Percentiles rank a stretch among this genome's conserved stretches.
These are phyloP conservation scores for fission yeast (Schizosaccharomyces pombe) DNA, from an alignment of 805 yeast genomes.

Conservation along the genomic window DNA sequence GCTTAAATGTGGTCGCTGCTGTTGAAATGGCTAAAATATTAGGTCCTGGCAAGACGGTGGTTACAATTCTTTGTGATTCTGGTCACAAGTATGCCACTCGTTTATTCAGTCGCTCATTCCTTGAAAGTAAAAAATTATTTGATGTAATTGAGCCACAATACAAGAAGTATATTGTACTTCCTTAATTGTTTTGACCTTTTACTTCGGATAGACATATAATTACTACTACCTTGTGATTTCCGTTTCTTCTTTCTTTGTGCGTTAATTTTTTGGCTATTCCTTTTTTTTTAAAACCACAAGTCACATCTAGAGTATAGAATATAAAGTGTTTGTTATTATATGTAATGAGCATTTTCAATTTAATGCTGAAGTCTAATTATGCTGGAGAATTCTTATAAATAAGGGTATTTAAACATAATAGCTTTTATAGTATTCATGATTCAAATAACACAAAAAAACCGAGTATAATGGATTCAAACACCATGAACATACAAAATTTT, in stretches of 20 bases:
- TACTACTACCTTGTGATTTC: not conserved
- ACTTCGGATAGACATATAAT: not conserved
- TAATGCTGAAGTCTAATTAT: no score
- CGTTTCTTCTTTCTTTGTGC: not conserved
- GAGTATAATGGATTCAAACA: not conserved
- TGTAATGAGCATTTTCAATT: no score
- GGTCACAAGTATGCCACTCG: slow-evolving; percentile 32
- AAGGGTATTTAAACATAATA: no score
- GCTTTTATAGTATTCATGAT: no score
- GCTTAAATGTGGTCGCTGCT: slow-evolving; percentile 80
- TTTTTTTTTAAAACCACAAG: no score
- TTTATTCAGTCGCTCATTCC: slow-evolving; percentile 56
- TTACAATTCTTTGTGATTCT: slow-evolving; percentile 71
- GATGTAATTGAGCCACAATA: slow-evolving; percentile 47
- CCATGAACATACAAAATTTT: not conserved
- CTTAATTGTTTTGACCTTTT: not conserved
- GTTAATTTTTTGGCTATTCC: no score
- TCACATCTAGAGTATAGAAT: no score
- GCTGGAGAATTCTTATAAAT: no score
- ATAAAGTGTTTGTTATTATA: no score
- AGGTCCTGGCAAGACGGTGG: slow-evolving; percentile 61
- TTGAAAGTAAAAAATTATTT: slow-evolving; percentile 37
- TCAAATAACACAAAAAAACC: no score
- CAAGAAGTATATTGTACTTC: slow-evolving; percentile 37
- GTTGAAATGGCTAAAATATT: slow-evolving; percentile 44